Evolutionary conservation across 2,329 filamentous ascomycete species (phyloP).

Genomic region (Neurospora crassa): DNA sequence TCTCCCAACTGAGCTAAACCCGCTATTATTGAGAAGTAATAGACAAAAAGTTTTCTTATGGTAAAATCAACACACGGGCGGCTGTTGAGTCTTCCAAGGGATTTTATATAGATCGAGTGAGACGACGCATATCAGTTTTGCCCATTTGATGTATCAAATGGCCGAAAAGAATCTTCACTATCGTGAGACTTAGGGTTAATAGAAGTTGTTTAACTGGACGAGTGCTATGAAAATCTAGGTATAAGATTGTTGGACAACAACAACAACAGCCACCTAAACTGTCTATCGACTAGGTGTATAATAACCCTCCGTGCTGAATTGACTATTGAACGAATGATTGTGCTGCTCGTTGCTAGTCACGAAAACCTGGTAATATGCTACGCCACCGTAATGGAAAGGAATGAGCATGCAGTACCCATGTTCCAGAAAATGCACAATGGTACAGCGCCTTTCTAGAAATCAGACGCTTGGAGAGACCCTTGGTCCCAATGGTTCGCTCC

Average conservation of each 20-base stretch:
- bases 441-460: background rate
- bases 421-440: background rate
- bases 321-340: background rate
- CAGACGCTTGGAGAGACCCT: background rate
- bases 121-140: background rate
- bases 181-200: background rate
- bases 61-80: no score
- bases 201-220: background rate
- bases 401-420: background rate
- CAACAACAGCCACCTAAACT: background rate
- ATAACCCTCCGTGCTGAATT: background rate
- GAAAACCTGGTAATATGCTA: background rate
- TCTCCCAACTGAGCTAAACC: background rate
- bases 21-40: background rate
- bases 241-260: background rate
- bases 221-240: background rate
- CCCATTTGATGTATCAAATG: background rate
- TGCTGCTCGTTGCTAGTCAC: background rate
- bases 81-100: background rate
- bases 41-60: background rate
- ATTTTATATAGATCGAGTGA: background rate
- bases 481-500: conserved; percentile 31
- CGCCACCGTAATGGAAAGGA: background rate
- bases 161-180: background rate
- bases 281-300: background rate